A percentile compares a stretch with the other conserved stretches of the same genome.
phyloP scores from a whole-genome alignment of 1,284 basidiomycete genomes.

The Chondrostereum purpureum region DNA sequence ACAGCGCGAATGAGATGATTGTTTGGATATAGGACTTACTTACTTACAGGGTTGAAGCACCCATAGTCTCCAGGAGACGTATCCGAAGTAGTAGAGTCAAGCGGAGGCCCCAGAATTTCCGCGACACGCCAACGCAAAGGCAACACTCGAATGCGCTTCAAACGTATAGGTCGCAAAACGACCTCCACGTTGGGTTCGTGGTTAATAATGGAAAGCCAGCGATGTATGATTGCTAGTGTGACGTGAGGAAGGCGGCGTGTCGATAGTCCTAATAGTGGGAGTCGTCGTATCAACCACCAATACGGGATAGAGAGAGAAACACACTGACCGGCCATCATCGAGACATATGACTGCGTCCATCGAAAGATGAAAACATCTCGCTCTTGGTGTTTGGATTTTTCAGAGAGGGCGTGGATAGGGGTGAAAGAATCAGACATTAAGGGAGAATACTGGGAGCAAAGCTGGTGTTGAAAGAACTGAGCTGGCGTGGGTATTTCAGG shows the following conservation, averaged over 20 bases:
- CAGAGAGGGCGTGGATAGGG: background rate
- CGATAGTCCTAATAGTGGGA: no score
- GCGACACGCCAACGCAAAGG: background rate
- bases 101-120: background rate
- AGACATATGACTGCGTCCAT: background rate
- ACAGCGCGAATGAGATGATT: no score
- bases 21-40: no score
- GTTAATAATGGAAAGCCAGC: background rate
- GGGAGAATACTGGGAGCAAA: no score
- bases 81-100: background rate
- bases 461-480: no score
- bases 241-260: background rate
- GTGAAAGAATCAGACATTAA: no score
- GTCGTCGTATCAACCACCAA: no score
- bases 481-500: no score
- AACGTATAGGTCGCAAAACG: background rate
- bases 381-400: background rate
- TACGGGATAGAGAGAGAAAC: no score
- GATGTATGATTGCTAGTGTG: background rate
- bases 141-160: background rate
- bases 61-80: background rate
- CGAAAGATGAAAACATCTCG: background rate
- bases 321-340: background rate
- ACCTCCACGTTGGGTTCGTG: background rate
- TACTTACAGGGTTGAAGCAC: background rate